Evolutionary conservation across 495 filamentous ascomycete species (phyloP).

Genomic region (Xylaria curta): DNA sequence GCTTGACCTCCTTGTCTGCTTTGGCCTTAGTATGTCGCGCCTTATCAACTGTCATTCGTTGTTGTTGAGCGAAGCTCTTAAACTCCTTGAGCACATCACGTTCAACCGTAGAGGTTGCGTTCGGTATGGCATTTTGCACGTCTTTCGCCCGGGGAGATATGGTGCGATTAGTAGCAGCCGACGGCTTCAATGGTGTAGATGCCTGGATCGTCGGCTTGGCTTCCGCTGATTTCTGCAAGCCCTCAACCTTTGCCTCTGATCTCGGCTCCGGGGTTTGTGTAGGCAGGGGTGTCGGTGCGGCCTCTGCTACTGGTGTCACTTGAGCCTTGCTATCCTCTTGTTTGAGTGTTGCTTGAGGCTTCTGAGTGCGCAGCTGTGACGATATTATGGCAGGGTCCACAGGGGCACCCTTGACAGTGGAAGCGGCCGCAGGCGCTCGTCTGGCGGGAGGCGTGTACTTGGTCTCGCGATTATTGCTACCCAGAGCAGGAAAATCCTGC

Average conservation of each 20-base stretch:
- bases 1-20: slow-evolving; percentile 84
- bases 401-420: slow-evolving; percentile 74
- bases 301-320: slow-evolving; percentile 38
- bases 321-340: slow-evolving; percentile 48
- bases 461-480: slow-evolving; percentile 59
- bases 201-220: slow-evolving; percentile 41
- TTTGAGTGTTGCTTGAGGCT: slow-evolving; percentile 53
- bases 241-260: slow-evolving; percentile 37
- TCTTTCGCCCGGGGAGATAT: slow-evolving; percentile 50
- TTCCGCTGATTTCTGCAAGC: slow-evolving; percentile 43
- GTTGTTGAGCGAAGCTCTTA: slow-evolving; percentile 72
- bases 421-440: slow-evolving; percentile 74
- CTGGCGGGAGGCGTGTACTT: slow-evolving; percentile 91
- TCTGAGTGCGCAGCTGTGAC: slow-evolving; percentile 65
- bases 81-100: slow-evolving; percentile 78
- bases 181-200: slow-evolving; percentile 37
- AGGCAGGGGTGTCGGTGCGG: slow-evolving; percentile 37
- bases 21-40: slow-evolving; percentile 73
- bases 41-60: slow-evolving; percentile 70
- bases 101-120: slow-evolving; percentile 79
- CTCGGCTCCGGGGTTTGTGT: slow-evolving; percentile 35
- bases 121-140: slow-evolving; percentile 49
- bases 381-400: slow-evolving; percentile 85
- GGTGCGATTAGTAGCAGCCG: slow-evolving; percentile 45
- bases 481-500: slow-evolving; percentile 71